Percentiles rank a stretch among this genome's conserved stretches.
phyloP scores from a whole-genome alignment of 2,329 filamentous ascomycete species.

The Fusarium ramigenum region DNA sequence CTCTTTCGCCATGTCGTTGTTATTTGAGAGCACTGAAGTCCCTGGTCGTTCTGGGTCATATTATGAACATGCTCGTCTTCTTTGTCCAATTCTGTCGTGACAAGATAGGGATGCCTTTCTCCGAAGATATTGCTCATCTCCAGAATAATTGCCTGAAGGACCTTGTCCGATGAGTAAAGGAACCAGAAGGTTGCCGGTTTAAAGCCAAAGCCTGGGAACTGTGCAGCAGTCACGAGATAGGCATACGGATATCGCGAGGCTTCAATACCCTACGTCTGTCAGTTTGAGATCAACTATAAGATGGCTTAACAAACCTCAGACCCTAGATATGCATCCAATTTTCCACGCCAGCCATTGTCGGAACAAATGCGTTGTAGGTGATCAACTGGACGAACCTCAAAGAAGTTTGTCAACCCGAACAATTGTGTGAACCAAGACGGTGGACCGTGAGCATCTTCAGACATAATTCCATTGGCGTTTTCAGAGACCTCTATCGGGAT shows the following conservation, averaged over 20 bases:
- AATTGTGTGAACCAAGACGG: conserved; percentile 44
- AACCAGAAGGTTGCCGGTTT: conserved; percentile 86
- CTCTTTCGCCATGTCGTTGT: conserved; percentile 71
- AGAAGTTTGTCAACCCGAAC: conserved; percentile 57
- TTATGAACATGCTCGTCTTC: conserved; percentile 26
- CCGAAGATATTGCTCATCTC: conserved; percentile 84
- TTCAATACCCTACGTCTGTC: conserved; percentile 61
- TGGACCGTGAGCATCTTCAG: conserved; percentile 48
- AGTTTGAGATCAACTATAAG: not conserved
- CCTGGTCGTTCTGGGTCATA: not conserved
- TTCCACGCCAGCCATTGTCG: conserved; percentile 66
- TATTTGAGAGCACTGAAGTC: conserved; percentile 46
- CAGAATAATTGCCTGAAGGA: conserved; percentile 71
- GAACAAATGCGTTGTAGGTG: conserved; percentile 66
- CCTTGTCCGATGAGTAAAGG: conserved; percentile 68
- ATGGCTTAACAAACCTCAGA: conserved; percentile 57
- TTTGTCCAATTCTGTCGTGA: conserved; percentile 41
- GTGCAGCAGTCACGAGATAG: conserved; percentile 76
- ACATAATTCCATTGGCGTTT: conserved; percentile 64
- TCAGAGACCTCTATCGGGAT: conserved; percentile 72
- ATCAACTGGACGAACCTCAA: conserved; percentile 66
- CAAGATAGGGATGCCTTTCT: conserved; percentile 63
- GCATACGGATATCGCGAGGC: conserved; percentile 70
- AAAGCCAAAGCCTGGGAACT: conserved; percentile 75
- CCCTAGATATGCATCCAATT: conserved; percentile 68